These are phyloP conservation scores for Heliosperma pusillum DNA, from an alignment of 148 eudicot genomes.

Conservation along the genomic window DNA sequence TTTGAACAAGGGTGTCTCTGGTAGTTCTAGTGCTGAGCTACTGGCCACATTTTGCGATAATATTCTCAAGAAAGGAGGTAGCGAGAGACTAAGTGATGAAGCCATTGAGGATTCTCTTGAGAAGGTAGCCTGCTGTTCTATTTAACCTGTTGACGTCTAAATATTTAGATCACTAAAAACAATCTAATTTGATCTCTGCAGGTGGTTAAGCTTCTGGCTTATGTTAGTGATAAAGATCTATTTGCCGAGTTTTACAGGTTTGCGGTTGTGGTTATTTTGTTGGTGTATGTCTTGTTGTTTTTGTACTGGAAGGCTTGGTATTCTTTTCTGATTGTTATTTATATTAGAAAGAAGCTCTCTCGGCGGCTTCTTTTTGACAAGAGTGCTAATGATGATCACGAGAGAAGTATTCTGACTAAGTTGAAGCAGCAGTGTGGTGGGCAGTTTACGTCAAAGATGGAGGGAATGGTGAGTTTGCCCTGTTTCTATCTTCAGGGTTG, in stretches of 20 bases:
- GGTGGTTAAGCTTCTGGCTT: conserved; percentile 76
- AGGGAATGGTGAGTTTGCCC: conserved; percentile 63
- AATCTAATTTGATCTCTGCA: conserved; percentile 19
- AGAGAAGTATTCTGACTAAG: conserved; percentile 78
- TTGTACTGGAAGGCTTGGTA: conserved; percentile 4
- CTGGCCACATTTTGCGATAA: conserved; percentile 85
- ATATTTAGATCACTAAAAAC: not conserved
- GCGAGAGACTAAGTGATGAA: conserved; percentile 70
- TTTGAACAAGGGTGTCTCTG: conserved; percentile 7
- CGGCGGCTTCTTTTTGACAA: conserved; percentile 80
- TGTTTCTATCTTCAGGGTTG: not conserved
- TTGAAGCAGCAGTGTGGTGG: conserved; percentile 93
- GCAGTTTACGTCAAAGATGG: conserved; percentile 91
- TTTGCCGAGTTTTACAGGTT: conserved; percentile 83
- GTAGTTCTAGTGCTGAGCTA: conserved; percentile 83
- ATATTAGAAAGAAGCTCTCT: conserved; percentile 72
- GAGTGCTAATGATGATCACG: conserved; percentile 94
- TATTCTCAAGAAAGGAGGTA: conserved; percentile 30
- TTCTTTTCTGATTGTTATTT: conserved; percentile 9
- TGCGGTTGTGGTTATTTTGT: conserved; percentile 1
- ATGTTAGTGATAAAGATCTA: conserved; percentile 74
- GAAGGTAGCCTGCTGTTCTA: not conserved
- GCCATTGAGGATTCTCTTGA: conserved; percentile 64
- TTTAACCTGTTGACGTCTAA: not conserved
- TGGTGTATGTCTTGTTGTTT: not conserved